Evolutionary conservation across 23 red algal genomes (phyloP).

Genomic region (Gracilaria vermiculophylla): DNA sequence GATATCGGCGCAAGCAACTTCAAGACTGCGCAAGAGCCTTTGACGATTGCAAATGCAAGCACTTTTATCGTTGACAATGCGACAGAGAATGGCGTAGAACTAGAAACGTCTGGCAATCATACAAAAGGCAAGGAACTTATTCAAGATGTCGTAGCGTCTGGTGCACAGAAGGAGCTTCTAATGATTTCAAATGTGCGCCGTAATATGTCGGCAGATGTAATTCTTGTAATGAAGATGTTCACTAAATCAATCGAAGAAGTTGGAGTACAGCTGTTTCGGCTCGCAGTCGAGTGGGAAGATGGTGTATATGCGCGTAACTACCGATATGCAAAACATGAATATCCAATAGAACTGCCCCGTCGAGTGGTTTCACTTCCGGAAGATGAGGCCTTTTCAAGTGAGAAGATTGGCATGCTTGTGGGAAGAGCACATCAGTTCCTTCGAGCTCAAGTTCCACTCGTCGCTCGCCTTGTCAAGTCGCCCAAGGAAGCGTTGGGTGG

Average conservation of each 20-base stretch:
- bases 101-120: too few relatives aligned
- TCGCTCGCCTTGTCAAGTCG: slow-evolving; percentile 4
- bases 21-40: too few relatives aligned
- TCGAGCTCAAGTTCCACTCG: slow-evolving; percentile 18
- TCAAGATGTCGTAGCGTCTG: too few relatives aligned
- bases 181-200: not conserved
- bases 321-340: not conserved
- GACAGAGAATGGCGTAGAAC: too few relatives aligned
- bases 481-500: not conserved
- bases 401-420: slow-evolving; percentile 25
- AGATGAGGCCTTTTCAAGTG: slow-evolving; percentile 17
- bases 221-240: slow-evolving; percentile 35
- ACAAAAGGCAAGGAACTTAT: too few relatives aligned
- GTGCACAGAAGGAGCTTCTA: not conserved
- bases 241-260: not conserved
- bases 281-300: slow-evolving; percentile 32
- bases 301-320: slow-evolving; percentile 20
- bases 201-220: slow-evolving; percentile 18
- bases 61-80: too few relatives aligned
- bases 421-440: slow-evolving; percentile 26
- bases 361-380: slow-evolving; percentile 34
- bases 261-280: not conserved
- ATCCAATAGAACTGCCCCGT: not conserved
- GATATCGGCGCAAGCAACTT: too few relatives aligned
- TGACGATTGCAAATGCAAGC: too few relatives aligned